Evolutionary conservation across 2,329 filamentous ascomycete species (phyloP).

Genomic region (Cercospora zeina): DNA sequence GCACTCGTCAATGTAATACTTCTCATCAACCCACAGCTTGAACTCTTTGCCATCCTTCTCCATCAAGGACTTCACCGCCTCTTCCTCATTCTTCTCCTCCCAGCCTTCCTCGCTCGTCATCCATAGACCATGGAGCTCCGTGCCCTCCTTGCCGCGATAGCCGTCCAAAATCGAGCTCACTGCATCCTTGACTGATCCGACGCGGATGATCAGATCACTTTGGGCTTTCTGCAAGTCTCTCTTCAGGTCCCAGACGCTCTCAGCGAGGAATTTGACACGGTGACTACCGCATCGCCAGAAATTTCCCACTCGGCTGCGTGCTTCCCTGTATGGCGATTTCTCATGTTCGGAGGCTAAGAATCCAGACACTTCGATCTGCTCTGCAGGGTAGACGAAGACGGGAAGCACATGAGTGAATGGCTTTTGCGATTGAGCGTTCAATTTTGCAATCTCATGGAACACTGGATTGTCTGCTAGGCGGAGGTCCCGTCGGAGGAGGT

Average conservation of each 20-base stretch:
- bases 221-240: conserved; percentile 58
- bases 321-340: conserved; percentile 67
- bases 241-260: conserved; percentile 74
- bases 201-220: conserved; percentile 64
- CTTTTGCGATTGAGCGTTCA: conserved; percentile 50
- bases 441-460: conserved; percentile 57
- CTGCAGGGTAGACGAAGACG: conserved; percentile 66
- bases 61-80: conserved; percentile 56
- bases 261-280: conserved; percentile 68
- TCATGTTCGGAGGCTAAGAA: conserved; percentile 58
- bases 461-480: conserved; percentile 74
- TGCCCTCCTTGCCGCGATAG: conserved; percentile 40
- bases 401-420: conserved; percentile 67
- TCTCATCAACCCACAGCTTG: conserved; percentile 70
- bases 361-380: conserved; percentile 73
- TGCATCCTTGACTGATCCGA: conserved; percentile 62
- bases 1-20: conserved; percentile 78
- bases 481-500: conserved; percentile 70
- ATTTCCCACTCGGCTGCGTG: conserved; percentile 62
- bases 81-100: conserved; percentile 69
- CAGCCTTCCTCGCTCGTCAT: conserved; percentile 69
- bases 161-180: conserved; percentile 58
- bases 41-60: conserved; percentile 58
- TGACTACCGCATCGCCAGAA: conserved; percentile 75
- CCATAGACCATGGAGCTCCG: conserved; percentile 66